Percentiles rank a stretch among this genome's conserved stretches.
Conservation (phyloP, 768 basidiomycete species). For the Russula lepida region DNA sequence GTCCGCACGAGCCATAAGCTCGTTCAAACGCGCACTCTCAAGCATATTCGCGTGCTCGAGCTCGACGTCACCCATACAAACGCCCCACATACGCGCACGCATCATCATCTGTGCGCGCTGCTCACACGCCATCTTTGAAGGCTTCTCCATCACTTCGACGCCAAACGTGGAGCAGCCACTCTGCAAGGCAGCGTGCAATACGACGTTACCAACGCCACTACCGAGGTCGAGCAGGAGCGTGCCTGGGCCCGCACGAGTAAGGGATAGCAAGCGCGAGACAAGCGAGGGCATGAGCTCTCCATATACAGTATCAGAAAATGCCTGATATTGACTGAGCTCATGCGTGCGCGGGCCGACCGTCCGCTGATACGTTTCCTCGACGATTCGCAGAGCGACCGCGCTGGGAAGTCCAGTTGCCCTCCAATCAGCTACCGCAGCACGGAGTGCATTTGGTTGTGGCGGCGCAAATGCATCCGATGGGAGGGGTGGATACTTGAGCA, state of each 20-base stretch:
- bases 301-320: conserved; percentile 80
- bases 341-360: conserved; percentile 87
- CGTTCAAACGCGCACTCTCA: conserved; percentile 51
- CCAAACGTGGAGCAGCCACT: conserved; percentile 44
- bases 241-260: conserved; percentile 40
- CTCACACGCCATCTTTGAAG: conserved; percentile 68
- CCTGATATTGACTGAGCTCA: conserved; percentile 68
- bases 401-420: conserved; percentile 46
- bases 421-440: conserved; percentile 43
- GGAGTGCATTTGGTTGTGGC: conserved; percentile 39
- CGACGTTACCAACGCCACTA: conserved; percentile 52
- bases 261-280: conserved; percentile 43
- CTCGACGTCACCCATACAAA: conserved; percentile 66
- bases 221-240: conserved; percentile 52
- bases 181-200: conserved; percentile 47
- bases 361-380: conserved; percentile 91
- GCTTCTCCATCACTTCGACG: conserved; percentile 68
- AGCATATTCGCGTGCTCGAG: conserved; percentile 86
- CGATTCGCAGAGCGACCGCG: conserved; percentile 61
- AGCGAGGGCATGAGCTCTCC: conserved; percentile 84
- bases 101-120: conserved; percentile 68
- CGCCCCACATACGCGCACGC: conserved; percentile 88
- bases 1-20: conserved; percentile 72
- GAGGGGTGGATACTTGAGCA: conserved; percentile 56
- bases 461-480: conserved; percentile 44